Conservation (phyloP, 768 basidiomycete genomes). For the Lactarius tabidus region DNA sequence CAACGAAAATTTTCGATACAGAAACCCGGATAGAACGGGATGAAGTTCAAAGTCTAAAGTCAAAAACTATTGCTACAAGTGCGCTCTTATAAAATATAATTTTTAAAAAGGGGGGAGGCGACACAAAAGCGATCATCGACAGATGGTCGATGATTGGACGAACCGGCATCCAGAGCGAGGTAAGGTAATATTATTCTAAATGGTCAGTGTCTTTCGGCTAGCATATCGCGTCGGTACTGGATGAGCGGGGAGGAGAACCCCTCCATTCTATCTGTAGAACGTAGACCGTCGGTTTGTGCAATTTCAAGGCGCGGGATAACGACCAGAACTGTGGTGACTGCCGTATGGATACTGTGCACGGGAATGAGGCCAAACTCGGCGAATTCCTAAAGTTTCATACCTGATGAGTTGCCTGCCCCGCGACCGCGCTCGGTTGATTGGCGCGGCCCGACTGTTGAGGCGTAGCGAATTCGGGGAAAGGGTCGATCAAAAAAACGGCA, state of each 20-base stretch:
- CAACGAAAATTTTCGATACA: conserved; percentile 1
- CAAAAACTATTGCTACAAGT: conserved; percentile 18
- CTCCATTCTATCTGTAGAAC: background rate
- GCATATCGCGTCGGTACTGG: background rate
- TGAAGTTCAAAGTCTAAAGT: background rate
- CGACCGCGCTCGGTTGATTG: conserved; percentile 28
- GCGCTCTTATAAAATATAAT: background rate
- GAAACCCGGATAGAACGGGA: background rate
- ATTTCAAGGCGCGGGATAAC: conserved; percentile 13
- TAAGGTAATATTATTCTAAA: background rate
- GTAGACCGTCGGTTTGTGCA: background rate
- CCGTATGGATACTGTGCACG: conserved; percentile 16
- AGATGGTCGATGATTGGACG: background rate
- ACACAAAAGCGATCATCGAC: conserved; percentile 5
- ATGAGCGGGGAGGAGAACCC: background rate
- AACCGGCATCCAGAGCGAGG: background rate
- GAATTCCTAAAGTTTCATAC: background rate
- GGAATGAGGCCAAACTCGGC: background rate
- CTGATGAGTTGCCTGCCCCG: conserved; percentile 43
- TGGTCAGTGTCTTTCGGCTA: background rate
- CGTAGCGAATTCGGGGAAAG: conserved; percentile 43
- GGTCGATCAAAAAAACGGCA: conserved; percentile 36
- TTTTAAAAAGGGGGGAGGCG: background rate
- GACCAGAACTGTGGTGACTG: conserved; percentile 14
- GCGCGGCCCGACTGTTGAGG: conserved; percentile 17